Evolutionary conservation across 768 basidiomycete species (phyloP), one percentile per base, ranked within the genome.

Genomic region (Lentinula edodes): DNA sequence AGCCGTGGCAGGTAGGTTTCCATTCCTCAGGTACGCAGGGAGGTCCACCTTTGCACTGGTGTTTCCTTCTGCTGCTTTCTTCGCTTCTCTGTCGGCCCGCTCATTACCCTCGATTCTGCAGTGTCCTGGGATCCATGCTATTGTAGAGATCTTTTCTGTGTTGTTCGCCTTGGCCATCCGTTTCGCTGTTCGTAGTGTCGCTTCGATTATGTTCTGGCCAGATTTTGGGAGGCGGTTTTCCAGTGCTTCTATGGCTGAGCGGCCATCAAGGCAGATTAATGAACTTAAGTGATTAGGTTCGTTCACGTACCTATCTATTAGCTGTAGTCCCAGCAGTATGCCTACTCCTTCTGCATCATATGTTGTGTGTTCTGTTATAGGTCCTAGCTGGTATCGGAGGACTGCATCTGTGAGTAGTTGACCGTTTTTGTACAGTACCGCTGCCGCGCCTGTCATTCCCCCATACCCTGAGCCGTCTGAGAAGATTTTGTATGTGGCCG

Each of bases 401-500:
- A 23, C 28, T 9, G 48, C 48, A 9, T 57, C 15, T 0, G 10
- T 45, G 2, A 34, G 28, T n/a, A 4, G 18, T 39, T 6, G 6
- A 4, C 20, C 52, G 0, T 38, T 2, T 1, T 34, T 20, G 6
- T 28, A 36, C 3, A 62, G 55, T 6, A 50, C 18, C 28, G 52
- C 60, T 36, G 51, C 60, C 1, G 60, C 60, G 3, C 52, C 66
- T 1, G 62, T 58, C 10, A 28, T 46, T 18, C 52, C 45, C 6
- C 62, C 58, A 23, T 34, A 41, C 1, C 50, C 50, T 9, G 66
- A 67, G 15, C 66, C 66, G 46, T 67, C 63, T 2, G 66, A 50
- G 56, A 61, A 67, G 1, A 67, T 50, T 16, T 23, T 38, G 16
- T 28, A 32, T 35, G 20, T 13, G 15, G 51, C 34, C 16, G 15